These are phyloP conservation scores for Allomyces javanicus DNA, from an alignment of 192 early-diverging fungal genomes.

Conservation along the genomic window DNA sequence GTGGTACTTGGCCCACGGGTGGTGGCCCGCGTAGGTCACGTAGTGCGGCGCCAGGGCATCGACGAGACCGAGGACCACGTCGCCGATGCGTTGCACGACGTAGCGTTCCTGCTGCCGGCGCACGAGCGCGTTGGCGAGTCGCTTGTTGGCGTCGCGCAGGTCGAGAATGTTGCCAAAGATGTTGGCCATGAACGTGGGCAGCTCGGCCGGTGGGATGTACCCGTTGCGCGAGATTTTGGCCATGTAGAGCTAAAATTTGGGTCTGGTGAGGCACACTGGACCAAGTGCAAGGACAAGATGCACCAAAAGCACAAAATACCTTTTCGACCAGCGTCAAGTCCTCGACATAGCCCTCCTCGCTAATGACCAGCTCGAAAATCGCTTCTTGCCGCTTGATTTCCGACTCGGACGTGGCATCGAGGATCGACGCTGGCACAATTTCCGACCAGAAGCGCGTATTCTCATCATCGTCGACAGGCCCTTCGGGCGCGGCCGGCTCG, in stretches of 20 bases:
- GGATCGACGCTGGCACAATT: conserved; percentile 52
- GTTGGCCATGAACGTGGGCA: conserved; percentile 47
- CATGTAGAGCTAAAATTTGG: conserved; percentile 33
- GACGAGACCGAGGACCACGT: conserved; percentile 49
- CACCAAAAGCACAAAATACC: conserved; percentile 14
- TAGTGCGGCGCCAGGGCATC: conserved; percentile 54
- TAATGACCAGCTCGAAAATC: conserved; percentile 81
- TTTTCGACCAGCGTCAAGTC: conserved; percentile 64
- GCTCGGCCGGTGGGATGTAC: conserved; percentile 39
- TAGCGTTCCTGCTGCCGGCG: conserved; percentile 40
- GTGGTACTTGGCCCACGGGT: conserved; percentile 58
- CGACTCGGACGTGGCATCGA: conserved; percentile 41
- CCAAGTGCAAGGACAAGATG: background rate
- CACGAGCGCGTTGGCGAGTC: conserved; percentile 34
- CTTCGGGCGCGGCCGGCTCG: background rate
- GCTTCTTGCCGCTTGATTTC: conserved; percentile 83
- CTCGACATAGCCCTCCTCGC: conserved; percentile 75
- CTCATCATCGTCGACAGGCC: conserved; percentile 1
- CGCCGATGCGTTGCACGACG: conserved; percentile 68
- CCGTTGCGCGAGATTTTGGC: conserved; percentile 27
- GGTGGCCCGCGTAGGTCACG: conserved; percentile 69
- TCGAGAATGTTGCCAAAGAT: conserved; percentile 64
- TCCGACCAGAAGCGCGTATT: conserved; percentile 64
- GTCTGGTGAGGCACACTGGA: background rate
- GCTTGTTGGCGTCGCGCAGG: conserved; percentile 37